Base-by-base conservation (phyloP, 2,329 filamentous ascomycete genomes). In the Tetracladium maxilliforme region DNA sequence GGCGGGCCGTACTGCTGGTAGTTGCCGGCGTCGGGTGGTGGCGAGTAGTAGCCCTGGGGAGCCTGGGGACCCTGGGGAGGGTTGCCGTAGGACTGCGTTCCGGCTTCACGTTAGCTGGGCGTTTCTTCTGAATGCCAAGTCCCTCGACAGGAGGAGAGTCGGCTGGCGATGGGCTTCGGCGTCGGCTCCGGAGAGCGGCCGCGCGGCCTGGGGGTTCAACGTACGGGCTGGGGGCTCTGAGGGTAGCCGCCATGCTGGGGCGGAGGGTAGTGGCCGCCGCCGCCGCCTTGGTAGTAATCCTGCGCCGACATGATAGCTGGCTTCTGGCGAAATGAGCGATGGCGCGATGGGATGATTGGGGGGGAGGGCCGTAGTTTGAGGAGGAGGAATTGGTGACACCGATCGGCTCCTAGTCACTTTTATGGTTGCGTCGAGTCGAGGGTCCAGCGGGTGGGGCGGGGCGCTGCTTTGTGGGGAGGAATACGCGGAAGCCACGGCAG, bases 151-250 rank as follows among this genome's bases (percentile, higher is more conserved):
- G 51, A 33, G 44, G 53, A 28, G 40, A 46, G 37, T 58, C 58
- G 12, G 48, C 43, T 54, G 49, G 37, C 31, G 28, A 30, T 30
- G 9, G 19, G 19, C 22, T 24, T 26, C 24, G 31, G 18, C 32
- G 24, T 19, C 20, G 18, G 22, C 19, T 24, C 8, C 17, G 17
- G 33, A 15, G 15, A 23, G 27, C 20, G 23, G 25, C 29, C 23
- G 25, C 15, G 16, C 15, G 26, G 20, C 16, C 13, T 29, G 24
- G 25, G 28, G 17, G 21, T n/a, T n/a, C n/a, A 16, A 47, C 54
- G 36, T 42, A 59, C 56, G 39, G 48, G 51, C 19, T 47, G 54
- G 36, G 55, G 54, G 28, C 55, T 52, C 33, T 56, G 52, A 26
- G 53, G 54, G 28, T 54, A 51, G 25, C 44, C 34, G 28, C 34